Evolutionary conservation across 371 early-diverging fungal species (phyloP).

Genomic region (Parasitella parasitica): DNA sequence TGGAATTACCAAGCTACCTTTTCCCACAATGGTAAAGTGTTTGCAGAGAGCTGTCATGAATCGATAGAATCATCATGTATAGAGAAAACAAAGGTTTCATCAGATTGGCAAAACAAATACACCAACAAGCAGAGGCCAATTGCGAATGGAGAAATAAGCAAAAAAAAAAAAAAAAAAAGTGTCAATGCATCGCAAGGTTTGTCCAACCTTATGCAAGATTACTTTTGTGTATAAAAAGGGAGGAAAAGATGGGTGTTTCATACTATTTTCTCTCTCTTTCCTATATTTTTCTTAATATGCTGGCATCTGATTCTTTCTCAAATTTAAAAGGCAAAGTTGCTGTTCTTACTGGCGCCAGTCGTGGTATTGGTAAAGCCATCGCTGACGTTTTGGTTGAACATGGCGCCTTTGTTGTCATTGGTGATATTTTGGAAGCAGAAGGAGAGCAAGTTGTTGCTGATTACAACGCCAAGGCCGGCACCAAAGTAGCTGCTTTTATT

Average conservation of each 20-base stretch:
- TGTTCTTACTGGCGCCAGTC: conserved; percentile 84
- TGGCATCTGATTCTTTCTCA: not conserved
- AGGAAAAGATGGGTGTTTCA: not conserved
- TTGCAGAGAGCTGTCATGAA: too few species aligned
- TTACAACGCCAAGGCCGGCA: conserved; percentile 37
- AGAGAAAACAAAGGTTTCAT: too few species aligned
- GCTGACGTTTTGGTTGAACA: conserved; percentile 43
- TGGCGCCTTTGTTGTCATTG: conserved; percentile 66
- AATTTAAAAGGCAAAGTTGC: conserved; percentile 36
- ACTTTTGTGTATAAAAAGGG: not conserved
- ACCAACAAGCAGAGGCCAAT: not conserved
- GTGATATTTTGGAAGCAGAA: conserved; percentile 56
- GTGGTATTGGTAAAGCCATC: conserved; percentile 69
- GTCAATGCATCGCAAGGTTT: too few species aligned
- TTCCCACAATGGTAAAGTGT: not conserved
- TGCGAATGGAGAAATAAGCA: too few species aligned
- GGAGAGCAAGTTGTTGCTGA: conserved; percentile 31
- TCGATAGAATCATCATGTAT: too few species aligned
- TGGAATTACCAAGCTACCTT: not conserved
- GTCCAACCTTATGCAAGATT: not conserved
- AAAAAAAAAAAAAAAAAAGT: too few species aligned
- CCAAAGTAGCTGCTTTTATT: conserved; percentile 42
- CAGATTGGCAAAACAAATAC: too few species aligned
- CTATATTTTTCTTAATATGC: not conserved
- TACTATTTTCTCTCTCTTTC: not conserved